Base-by-base conservation (phyloP, 768 basidiomycete genomes). In the Tricholoma matsutake region DNA sequence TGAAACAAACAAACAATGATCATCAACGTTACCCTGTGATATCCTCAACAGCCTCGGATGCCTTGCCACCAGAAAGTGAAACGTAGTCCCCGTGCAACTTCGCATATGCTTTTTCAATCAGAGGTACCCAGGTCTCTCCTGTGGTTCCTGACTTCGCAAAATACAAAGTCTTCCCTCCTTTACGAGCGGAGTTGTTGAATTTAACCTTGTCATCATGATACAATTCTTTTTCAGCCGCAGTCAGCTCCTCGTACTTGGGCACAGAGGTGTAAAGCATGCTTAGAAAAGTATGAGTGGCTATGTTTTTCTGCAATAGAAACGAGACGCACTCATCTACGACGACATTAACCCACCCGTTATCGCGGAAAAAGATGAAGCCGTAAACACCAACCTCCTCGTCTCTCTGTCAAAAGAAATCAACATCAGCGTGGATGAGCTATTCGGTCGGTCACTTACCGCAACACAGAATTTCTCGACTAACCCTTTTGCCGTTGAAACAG, bases 21-120 rank as follows among this genome's bases (percentile, higher is more conserved):
- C 2, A 22, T 34, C 18, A 32, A 55, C 76, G 43, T 25, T 60
- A 83, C 83, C 84, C 83, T 22, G 83, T 84, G 57, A 86, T 68
- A 68, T 85, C 83, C 65, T 85, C 83, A 11, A 84, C 76, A 0
- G 79, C 84, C 60, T 85, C 83, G 39, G 72, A 75, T 18, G 77
- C 71, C 51, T 69, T 70, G 1, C 79, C 78, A 2, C 71, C 73
- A 13, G 67, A 67, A 34, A 81, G 60, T 41, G 75, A 69, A 4
- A 72, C 68, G 59, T 78, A 80, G 59, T 78, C 76, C 2, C 83
- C 83, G 65, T 85, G 81, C 1, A 84, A 63, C 68, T 85, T 85
- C 2, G 83, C 83, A 60, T 78, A 85, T 2, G 83, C 83, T 66
- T 85, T 85, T 66, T 85, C 83, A n/a, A 84, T 75, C n/a, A 85